Base-by-base conservation (phyloP, 441 rosid genomes). In the Capsella rubella region DNA sequence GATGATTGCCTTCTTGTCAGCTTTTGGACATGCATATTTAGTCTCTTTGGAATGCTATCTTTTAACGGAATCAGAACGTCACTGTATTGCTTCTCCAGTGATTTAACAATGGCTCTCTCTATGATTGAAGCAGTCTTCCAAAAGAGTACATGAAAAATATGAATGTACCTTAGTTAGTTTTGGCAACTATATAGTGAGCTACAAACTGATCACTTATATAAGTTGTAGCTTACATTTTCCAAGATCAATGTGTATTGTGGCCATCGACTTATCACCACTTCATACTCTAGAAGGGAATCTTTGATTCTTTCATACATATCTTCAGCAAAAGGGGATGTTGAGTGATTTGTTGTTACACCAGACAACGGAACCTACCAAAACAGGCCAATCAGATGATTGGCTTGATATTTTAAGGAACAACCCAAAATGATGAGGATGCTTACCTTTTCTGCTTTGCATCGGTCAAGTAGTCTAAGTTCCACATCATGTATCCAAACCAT, bases 21-120 rank as follows among this genome's bases (percentile, higher is more conserved):
- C 79, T 95, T 95, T 76, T 95, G 99, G 2, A 95, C 99, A 9
- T 95, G 99, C 93, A 89, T 88, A 79, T 91, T 91, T 54, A 95
- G 87, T 78, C 93, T 87, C 82, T 91, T 93, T 12, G 74, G 79
- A 63, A 93, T 93, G 78, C 91, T 89, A 71, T 92, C 96, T 84
- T 87, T 95, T 73, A 95, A 76, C 58, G 98, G 98, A 77, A 93
- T 84, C 80, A 95, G 70, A 62, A 91, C 81, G 52, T 93, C 99
- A 54, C 74, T 91, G 78, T 93, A 91, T 65, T 95, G 99, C 78
- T 83, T 95, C 90, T 95, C 97, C 64, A 93, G 62, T 8, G 99
- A 90, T 85, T 90, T 90, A 43, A 95, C 76, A 14, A 91, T 89
- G 52, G 97, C 96, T 71, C 96, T 87, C 80, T 95, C 99, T 55